Base-by-base conservation (phyloP, 208 protist genomes). In the Vickermania ingenoplastis region DNA sequence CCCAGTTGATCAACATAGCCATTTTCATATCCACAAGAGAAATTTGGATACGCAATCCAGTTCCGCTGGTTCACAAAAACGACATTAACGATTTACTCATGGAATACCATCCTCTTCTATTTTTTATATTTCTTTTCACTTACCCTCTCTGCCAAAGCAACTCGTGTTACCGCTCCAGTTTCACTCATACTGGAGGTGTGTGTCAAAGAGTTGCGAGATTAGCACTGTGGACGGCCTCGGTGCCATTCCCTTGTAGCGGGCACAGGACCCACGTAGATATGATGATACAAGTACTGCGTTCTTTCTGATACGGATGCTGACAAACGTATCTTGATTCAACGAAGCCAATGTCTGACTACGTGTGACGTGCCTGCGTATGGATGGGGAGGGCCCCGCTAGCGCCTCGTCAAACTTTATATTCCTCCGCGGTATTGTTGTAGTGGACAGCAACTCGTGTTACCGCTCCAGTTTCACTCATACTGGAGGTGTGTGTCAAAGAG, bases 211-310 rank as follows among this genome's bases (percentile, higher is more conserved):
- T 21, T 48, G 24, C 54, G 11, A 41, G 27, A 41, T n/a, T 29
- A 24, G 26, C 22, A 7, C 51, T 22, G 24, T 28, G 51, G 13
- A 22, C 24, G 5, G 51, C 51, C 22, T 28, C 22, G 7, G 5
- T n/a, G 13, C 11, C n/a, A 5, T 11, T 27, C n/a, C 24, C 4
- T 21, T 59, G 54, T 21, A n/a, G n/a, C 17, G 41, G 11, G n/a
- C 50, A 54, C 23, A 25, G 50, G 21, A 25, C 50, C 22, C 36
- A 13, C 55, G 27, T 23, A 50, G 13, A 59, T 25, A 59, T 59
- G 55, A 59, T 59, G 55, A 53, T 31, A 21, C 7, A 59, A 13
- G 29, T 53, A 53, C 57, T 61, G 57, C 57, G 57, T 61, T 61
- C 57, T 61, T 61, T 61, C 57, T 45, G 14, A 53, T 17, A 3